phyloP scores from a whole-genome alignment of 441 rosid genomes.

The Erodium trifolium region DNA sequence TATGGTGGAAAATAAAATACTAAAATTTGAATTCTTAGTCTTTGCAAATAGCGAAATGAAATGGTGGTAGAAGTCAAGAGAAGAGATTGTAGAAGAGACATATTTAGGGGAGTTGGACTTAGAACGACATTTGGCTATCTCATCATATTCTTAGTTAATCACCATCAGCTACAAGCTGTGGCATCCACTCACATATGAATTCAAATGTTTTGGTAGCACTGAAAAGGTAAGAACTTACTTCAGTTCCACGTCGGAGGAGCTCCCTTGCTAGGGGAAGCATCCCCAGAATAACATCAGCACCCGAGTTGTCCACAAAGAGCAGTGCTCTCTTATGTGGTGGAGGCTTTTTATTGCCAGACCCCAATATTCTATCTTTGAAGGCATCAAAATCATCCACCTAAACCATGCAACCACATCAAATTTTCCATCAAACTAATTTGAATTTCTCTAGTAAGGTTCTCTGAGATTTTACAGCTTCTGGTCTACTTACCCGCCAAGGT shows the following conservation, averaged over 20 bases:
- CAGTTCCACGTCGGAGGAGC: slow-evolving; percentile 90
- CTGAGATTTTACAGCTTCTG: slow-evolving; percentile 4
- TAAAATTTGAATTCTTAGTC: too few species aligned
- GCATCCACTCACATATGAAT: not conserved
- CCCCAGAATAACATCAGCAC: slow-evolving; percentile 90
- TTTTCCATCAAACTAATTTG: slow-evolving; percentile 8
- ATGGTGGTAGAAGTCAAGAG: too few species aligned
- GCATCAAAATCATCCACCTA: slow-evolving; percentile 95
- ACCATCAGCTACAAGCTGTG: too few species aligned
- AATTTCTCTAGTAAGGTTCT: slow-evolving; percentile 6
- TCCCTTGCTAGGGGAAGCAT: slow-evolving; percentile 99
- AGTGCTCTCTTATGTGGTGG: slow-evolving; percentile 78
- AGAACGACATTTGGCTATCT: too few species aligned
- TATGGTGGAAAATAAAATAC: not conserved
- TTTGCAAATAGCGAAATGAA: too few species aligned
- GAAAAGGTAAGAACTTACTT: slow-evolving; percentile 37
- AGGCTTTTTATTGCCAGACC: slow-evolving; percentile 55
- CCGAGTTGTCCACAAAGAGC: slow-evolving; percentile 96
- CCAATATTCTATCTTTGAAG: slow-evolving; percentile 83
- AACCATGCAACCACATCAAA: slow-evolving; percentile 14
- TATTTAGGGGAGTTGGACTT: too few species aligned
- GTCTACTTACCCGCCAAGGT: slow-evolving; percentile 79
- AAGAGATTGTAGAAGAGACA: too few species aligned
- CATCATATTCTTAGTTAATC: too few species aligned
- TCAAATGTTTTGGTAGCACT: slow-evolving; percentile 8